Base-by-base conservation (phyloP, 129 eudicot species). In the Lonicera japonica region DNA sequence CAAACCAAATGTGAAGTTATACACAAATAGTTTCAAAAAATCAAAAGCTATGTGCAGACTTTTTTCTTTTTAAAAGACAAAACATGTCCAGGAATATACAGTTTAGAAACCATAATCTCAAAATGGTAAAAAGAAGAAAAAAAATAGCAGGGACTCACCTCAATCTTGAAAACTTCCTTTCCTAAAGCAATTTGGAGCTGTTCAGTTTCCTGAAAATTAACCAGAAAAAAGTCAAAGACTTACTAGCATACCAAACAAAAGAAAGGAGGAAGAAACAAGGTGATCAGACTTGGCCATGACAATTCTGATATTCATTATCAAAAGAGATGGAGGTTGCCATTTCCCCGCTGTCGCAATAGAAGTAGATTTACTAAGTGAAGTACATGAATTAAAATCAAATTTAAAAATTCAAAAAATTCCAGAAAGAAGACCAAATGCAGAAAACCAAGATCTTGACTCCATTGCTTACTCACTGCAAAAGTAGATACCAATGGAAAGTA, bases 201-300 rank as follows among this genome's bases (percentile, higher is more conserved):
- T 65, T 81, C 89, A 40, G 82, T 86, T 76, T 90, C 97, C 97
- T 90, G 72, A 60, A 78, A 71, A 66, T 64, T 63, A 20, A 25
- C 47, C 59, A 29, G 25, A 25, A 21, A 15, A 15, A 15, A 54
- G 50, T 11, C 18, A 1, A 43, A 62, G 47, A n/a, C n/a, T n/a
- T n/a, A n/a, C n/a, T n/a, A n/a, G n/a, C n/a, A n/a, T n/a, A n/a
- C n/a, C n/a, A n/a, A n/a, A n/a, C n/a, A n/a, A n/a, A n/a, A n/a
- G n/a, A n/a, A n/a, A n/a, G n/a, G n/a, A n/a, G n/a, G n/a, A 46
- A 17, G 19, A 52, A 24, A 34, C 25, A 25, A 64, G 14, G n/a
- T 20, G 46, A 5, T 34, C 4, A 18, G 21, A 59, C 50, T 65
- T 8, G 9, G 16, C 21, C 9, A 25, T 4, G 3, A 54, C 29